Evolutionary conservation across 148 eudicot genomes (phyloP).

Genomic region (Persicaria maculosa): DNA sequence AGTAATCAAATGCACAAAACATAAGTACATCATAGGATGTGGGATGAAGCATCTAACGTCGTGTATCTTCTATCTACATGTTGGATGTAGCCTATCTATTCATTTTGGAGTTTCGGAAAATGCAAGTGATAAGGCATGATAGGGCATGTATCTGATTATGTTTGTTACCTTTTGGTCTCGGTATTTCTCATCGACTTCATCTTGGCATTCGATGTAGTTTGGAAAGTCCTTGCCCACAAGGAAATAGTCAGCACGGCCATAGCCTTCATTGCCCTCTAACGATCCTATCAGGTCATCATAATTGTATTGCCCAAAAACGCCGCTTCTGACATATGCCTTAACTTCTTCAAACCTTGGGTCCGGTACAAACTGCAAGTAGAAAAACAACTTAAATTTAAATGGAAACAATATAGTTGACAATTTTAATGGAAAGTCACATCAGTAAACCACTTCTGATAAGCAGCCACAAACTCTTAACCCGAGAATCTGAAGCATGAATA

Average conservation of each 20-base stretch:
- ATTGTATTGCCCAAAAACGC: conserved; percentile 60
- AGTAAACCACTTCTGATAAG: no score
- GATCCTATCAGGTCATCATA: conserved; percentile 73
- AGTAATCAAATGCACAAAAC: conserved; percentile 4
- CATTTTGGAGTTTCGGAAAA: no score
- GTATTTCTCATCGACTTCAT: conserved; percentile 81
- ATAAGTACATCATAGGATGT: neutral
- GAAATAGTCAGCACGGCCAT: conserved; percentile 88
- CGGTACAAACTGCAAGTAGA: conserved; percentile 60
- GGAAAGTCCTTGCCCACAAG: conserved; percentile 98
- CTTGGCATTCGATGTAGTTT: conserved; percentile 88
- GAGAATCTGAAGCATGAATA: no score
- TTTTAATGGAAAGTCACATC: no score
- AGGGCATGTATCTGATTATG: neutral
- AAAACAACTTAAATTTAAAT: neutral
- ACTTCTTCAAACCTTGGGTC: conserved; percentile 85
- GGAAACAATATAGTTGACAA: no score
- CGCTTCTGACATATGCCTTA: conserved; percentile 61
- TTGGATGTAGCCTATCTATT: no score
- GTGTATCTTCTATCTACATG: no score
- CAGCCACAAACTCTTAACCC: no score
- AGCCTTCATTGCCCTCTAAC: conserved; percentile 86
- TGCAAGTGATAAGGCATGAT: no score
- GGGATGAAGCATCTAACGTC: neutral
- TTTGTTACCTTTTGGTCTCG: conserved; percentile 66